phyloP scores from a whole-genome alignment of 768 basidiomycete species.

The Fistulinella prunicolor region DNA sequence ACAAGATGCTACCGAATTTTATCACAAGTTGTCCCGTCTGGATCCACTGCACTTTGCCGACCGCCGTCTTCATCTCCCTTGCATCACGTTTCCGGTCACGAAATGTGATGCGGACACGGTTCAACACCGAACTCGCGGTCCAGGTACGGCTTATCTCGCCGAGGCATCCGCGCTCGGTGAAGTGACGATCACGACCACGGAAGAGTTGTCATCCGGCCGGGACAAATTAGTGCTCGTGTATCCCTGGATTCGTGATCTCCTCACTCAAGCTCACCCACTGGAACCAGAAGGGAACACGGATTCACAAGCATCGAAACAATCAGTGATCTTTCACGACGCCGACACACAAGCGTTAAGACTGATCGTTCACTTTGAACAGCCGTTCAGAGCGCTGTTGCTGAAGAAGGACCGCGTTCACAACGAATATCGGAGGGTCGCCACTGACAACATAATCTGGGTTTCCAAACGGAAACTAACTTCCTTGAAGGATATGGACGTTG shows the following conservation, averaged over 20 bases:
- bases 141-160: neutral
- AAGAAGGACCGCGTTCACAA: neutral
- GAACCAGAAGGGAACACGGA: neutral
- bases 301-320: no score
- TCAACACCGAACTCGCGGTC: neutral
- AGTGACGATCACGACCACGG: neutral
- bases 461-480: neutral
- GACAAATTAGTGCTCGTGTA: neutral
- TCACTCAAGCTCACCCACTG: neutral
- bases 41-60: conserved; percentile 1
- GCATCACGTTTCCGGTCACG: conserved; percentile 10
- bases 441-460: neutral
- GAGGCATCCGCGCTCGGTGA: neutral
- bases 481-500: neutral
- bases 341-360: neutral
- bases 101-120: neutral
- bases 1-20: neutral
- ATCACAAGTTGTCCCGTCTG: neutral
- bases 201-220: neutral
- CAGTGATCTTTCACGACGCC: no score
- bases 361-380: neutral
- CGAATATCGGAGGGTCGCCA: neutral
- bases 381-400: neutral
- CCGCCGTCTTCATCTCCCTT: conserved; percentile 10
- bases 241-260: neutral